Percentiles rank a stretch among this genome's conserved stretches.
These are phyloP conservation scores for Neofusicoccum cordaticola DNA, from an alignment of 2,329 filamentous ascomycete genomes.

Conservation along the genomic window DNA sequence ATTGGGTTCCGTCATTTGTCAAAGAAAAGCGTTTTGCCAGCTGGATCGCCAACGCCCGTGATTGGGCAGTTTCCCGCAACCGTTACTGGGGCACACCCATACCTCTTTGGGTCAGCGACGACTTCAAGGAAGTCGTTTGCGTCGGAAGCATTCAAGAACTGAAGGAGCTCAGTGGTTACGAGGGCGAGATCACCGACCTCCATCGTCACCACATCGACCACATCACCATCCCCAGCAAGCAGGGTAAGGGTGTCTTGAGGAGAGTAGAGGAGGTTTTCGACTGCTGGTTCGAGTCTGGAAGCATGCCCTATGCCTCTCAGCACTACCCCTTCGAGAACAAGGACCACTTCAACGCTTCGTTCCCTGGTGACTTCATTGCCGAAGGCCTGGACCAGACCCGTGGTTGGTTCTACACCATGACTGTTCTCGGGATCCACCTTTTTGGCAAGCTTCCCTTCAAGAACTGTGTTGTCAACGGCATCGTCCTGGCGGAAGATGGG, in stretches of 20 bases:
- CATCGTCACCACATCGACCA: conserved; percentile 91
- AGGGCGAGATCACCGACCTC: conserved; percentile 78
- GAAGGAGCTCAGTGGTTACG: conserved; percentile 79
- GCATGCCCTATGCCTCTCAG: conserved; percentile 88
- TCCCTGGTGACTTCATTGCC: conserved; percentile 91
- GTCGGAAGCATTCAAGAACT: conserved; percentile 82
- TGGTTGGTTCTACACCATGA: conserved; percentile 94
- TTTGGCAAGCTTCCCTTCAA: conserved; percentile 85
- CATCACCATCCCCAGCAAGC: conserved; percentile 88
- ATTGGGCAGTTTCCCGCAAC: conserved; percentile 94
- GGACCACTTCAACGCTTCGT: conserved; percentile 74
- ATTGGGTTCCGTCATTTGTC: conserved; percentile 88
- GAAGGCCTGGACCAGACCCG: conserved; percentile 91
- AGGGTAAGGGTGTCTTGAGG: conserved; percentile 78
- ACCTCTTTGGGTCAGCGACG: conserved; percentile 87
- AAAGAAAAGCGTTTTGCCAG: conserved; percentile 88
- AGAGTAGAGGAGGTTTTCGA: conserved; percentile 89
- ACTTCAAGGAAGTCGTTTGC: conserved; percentile 81
- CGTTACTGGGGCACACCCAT: conserved; percentile 95
- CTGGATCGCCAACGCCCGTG: conserved; percentile 87
- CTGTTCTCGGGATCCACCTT: conserved; percentile 83
- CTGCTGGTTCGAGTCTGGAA: conserved; percentile 95
- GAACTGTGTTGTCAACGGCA: conserved; percentile 95
- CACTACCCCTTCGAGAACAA: conserved; percentile 92
- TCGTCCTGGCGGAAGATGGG: conserved; percentile 88